Evolutionary conservation across 202 grass and related monocot species (phyloP).

Genomic region (Digitaria exilis): DNA sequence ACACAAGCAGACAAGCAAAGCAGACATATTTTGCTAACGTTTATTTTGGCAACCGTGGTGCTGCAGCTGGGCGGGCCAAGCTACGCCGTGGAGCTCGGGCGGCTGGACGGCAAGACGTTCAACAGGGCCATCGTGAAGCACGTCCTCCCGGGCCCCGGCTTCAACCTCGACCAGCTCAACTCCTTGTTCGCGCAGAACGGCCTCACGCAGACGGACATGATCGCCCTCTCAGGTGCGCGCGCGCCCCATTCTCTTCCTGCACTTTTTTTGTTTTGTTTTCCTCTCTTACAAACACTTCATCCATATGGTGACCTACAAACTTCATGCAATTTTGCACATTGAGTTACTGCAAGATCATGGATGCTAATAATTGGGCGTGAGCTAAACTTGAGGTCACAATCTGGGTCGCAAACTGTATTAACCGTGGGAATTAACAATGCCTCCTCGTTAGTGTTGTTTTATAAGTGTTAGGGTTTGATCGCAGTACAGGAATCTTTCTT

Average conservation of each 20-base stretch:
- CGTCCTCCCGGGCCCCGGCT: conserved; percentile 64
- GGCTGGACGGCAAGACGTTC: conserved; percentile 69
- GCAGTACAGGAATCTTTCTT: conserved; percentile 37
- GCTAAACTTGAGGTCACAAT: not conserved
- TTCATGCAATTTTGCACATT: no score
- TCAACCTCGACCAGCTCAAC: conserved; percentile 73
- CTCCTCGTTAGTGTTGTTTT: not conserved
- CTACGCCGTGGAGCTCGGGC: conserved; percentile 73
- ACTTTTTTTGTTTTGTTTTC: not conserved
- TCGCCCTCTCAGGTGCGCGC: conserved; percentile 82
- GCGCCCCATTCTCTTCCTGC: no score
- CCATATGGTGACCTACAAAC: not conserved
- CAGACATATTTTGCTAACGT: no score
- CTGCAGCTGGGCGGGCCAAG: conserved; percentile 62
- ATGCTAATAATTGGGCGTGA: no score
- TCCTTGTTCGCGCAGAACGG: conserved; percentile 61
- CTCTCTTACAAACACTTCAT: not conserved
- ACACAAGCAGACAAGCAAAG: no score
- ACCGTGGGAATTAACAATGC: not conserved
- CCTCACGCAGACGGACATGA: conserved; percentile 75
- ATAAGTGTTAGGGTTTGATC: conserved; percentile 11
- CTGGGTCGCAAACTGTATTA: not conserved
- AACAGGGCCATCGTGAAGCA: conserved; percentile 66
- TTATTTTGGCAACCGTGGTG: no score
- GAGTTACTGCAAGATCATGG: no score